Evolutionary conservation across 2,329 filamentous ascomycete genomes (phyloP), one percentile per base, ranked within the genome.

Genomic region (Cryphonectria radicalis): DNA sequence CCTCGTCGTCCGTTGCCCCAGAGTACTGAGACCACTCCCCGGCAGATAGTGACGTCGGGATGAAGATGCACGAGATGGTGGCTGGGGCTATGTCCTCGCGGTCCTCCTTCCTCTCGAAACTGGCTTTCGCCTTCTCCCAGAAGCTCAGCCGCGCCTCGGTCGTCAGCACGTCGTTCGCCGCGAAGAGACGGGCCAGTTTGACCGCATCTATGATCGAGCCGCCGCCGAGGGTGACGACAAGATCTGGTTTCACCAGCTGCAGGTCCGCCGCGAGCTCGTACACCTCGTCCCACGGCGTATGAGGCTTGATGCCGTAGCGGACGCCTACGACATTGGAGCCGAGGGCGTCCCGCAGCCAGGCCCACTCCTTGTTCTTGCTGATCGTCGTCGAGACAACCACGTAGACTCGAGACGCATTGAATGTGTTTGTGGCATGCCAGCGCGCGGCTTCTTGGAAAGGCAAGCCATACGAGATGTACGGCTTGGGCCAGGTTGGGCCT

Each of bases 151-250:
- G 66, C 2, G 69, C 64, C 22, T 72, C 72, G 53, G 68, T 64
- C 8, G 71, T 72, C 37, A 69, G 65, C 57, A 69, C 70, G 37
- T 66, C 72, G 70, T 75, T 75, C 59, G 73, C 74, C 19, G 73
- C 57, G 8, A 72, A 65, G n/a, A 67, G 66, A 25, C 66, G 66
- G 10, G 69, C 59, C 17, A 72, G 65, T 43, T 75, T 75, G 66
- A 73, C 74, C 6, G 63, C 74, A 50, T 75, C 74, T 8, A 71
- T 69, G 8, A 75, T 67, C 53, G 71, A 74, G 40, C 74, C 74
- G 42, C 72, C 74, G 42, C 74, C 74, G 7, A 75, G 66, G 22
- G 72, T 72, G 25, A 75, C 37, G 46, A 75, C 66, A n/a, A 64
- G 50, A 22, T 75, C 73, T 7, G 73, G 71, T 11, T 63, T 32